phyloP scores from a whole-genome alignment of 2,329 filamentous ascomycete genomes.

The Amesomyces nigricolor region DNA sequence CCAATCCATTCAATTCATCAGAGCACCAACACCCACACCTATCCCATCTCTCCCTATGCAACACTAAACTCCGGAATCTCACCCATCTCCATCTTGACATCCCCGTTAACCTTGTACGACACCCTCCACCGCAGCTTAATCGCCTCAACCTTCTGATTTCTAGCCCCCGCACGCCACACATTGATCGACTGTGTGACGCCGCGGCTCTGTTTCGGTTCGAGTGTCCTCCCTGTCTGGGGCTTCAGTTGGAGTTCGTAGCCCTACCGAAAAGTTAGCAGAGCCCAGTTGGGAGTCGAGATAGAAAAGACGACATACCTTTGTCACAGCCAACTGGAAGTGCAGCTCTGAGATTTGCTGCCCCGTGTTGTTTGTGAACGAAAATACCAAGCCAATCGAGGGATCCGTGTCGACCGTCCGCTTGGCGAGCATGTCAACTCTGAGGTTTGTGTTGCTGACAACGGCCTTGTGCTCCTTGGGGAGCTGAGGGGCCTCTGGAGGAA shows the following conservation, averaged over 20 bases:
- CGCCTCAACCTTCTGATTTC: constrained; percentile 61
- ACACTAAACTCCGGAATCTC: constrained; percentile 76
- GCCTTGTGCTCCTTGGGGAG: constrained; percentile 56
- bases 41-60: constrained; percentile 39
- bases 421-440: constrained; percentile 70
- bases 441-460: constrained; percentile 60
- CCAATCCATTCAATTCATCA: not conserved
- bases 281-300: not conserved
- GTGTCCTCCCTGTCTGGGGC: constrained; percentile 74
- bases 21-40: not conserved
- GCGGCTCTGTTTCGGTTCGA: constrained; percentile 64
- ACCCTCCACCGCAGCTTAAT: constrained; percentile 89
- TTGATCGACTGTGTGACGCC: constrained; percentile 79
- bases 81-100: constrained; percentile 71
- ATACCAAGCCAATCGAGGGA: constrained; percentile 62
- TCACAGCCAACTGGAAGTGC: constrained; percentile 88
- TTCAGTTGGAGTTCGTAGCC: constrained; percentile 75
- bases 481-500: constrained; percentile 54
- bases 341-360: constrained; percentile 67
- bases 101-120: constrained; percentile 65
- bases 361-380: constrained; percentile 79
- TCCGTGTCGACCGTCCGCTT: constrained; percentile 49
- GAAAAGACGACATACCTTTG: constrained; percentile 59
- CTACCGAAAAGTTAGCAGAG: constrained; percentile 39
- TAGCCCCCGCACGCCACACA: constrained; percentile 66